phyloP scores from a whole-genome alignment of 2,329 filamentous ascomycete genomes.

The Leptosphaerulina australis region DNA sequence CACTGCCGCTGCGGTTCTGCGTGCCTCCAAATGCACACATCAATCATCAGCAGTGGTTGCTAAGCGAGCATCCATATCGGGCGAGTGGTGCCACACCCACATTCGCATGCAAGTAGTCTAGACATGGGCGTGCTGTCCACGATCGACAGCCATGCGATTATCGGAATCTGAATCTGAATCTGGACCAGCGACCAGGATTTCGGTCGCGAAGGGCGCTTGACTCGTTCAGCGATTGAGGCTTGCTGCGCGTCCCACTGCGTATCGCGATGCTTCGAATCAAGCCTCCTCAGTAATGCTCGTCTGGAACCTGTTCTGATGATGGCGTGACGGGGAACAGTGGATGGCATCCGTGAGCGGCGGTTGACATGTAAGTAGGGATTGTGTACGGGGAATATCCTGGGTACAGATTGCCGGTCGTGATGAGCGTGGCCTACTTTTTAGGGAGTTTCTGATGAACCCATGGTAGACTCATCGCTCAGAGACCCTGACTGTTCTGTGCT shows the following conservation, averaged over 20 bases:
- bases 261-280: background rate
- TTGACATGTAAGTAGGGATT: conserved; percentile 12
- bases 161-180: conserved; percentile 21
- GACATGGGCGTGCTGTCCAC: conserved; percentile 2
- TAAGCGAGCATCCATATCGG: conserved; percentile 11
- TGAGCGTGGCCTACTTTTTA: background rate
- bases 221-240: background rate
- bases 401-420: background rate
- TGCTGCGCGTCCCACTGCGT: background rate
- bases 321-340: conserved; percentile 11
- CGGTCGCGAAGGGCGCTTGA: conserved; percentile 17
- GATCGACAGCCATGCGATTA: conserved; percentile 20
- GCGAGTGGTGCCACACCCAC: conserved; percentile 6
- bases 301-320: conserved; percentile 2
- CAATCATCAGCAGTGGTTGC: background rate
- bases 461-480: background rate
- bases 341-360: conserved; percentile 1
- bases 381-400: conserved; percentile 3
- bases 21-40: conserved; percentile 10
- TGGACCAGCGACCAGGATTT: conserved; percentile 19
- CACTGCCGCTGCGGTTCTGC: conserved; percentile 12
- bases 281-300: background rate
- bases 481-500: background rate
- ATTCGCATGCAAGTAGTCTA: background rate
- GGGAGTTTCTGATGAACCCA: background rate